phyloP scores from a whole-genome alignment of 2,329 filamentous ascomycete species.

The Mycosphaerella sp. region DNA sequence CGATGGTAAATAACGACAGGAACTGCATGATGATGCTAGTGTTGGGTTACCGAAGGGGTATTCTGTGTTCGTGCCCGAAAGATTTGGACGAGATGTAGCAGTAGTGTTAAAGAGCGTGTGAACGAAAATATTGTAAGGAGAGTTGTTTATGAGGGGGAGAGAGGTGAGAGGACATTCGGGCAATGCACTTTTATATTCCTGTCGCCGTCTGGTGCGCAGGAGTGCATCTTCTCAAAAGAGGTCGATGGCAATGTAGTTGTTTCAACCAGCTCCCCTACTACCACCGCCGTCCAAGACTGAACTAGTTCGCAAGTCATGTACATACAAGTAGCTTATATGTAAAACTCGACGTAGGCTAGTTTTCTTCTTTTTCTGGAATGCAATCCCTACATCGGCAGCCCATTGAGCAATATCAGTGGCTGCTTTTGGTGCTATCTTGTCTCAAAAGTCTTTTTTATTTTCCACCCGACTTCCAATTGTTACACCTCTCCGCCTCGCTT shows the following conservation, averaged over 20 bases:
- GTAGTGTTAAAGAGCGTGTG: neutral
- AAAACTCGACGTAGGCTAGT: neutral
- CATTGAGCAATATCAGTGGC: neutral
- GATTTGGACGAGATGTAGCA: too few relatives aligned
- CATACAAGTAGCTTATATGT: too few relatives aligned
- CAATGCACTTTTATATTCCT: neutral
- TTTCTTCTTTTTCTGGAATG: neutral
- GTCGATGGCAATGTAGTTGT: neutral
- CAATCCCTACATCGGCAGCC: neutral
- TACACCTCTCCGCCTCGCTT: neutral
- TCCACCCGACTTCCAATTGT: neutral
- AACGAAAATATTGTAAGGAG: neutral
- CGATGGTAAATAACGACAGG: slow-evolving; percentile 4
- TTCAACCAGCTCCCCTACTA: neutral
- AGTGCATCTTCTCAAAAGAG: neutral
- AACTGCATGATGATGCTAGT: slow-evolving; percentile 11
- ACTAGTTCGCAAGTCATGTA: neutral
- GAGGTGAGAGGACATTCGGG: neutral
- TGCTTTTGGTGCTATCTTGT: neutral
- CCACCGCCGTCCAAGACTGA: too few relatives aligned
- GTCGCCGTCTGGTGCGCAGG: neutral
- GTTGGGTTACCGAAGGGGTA: neutral
- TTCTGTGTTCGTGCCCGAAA: too few relatives aligned
- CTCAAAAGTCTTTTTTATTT: neutral
- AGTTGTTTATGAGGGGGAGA: neutral